phyloP scores from a whole-genome alignment of 2,329 filamentous ascomycete species.

The Colletotrichum paranaense region DNA sequence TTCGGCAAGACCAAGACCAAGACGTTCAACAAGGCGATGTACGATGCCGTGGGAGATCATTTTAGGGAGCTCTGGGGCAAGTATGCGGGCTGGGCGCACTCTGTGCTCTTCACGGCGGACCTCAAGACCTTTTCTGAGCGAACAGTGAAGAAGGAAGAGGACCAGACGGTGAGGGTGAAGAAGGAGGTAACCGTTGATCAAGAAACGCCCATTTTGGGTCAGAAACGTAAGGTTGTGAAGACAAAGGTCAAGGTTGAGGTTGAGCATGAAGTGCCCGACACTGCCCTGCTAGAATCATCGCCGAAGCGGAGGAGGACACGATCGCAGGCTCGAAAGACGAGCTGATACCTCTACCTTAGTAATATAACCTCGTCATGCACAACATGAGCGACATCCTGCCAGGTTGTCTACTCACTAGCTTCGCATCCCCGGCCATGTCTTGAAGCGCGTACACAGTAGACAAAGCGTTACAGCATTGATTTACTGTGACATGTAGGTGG shows the following conservation, averaged over 20 bases:
- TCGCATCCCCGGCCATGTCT: background rate
- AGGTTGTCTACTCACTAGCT: too few species aligned
- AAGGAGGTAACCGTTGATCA: conserved; percentile 45
- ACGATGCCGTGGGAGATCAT: conserved; percentile 89
- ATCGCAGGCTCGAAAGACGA: conserved; percentile 19
- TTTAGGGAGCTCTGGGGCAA: conserved; percentile 92
- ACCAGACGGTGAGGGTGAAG: conserved; percentile 36
- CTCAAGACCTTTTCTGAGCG: conserved; percentile 84
- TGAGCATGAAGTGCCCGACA: background rate
- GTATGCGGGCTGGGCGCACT: conserved; percentile 97
- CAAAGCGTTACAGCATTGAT: background rate
- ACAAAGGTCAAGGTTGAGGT: conserved; percentile 35
- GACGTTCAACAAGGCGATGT: conserved; percentile 88
- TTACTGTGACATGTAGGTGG: too few species aligned
- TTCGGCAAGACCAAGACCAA: conserved; percentile 86
- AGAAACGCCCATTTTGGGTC: conserved; percentile 34
- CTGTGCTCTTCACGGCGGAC: conserved; percentile 94
- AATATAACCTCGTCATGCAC: background rate
- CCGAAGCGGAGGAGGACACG: conserved; percentile 34
- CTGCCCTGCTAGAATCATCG: conserved; percentile 1
- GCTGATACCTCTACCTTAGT: background rate
- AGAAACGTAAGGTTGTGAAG: conserved; percentile 35
- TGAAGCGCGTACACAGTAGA: background rate
- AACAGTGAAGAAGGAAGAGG: conserved; percentile 47
- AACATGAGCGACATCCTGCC: background rate